These are phyloP conservation scores for Hawksworthiomyces lignivorus DNA, from an alignment of 2,329 filamentous ascomycete genomes.

Conservation along the genomic window DNA sequence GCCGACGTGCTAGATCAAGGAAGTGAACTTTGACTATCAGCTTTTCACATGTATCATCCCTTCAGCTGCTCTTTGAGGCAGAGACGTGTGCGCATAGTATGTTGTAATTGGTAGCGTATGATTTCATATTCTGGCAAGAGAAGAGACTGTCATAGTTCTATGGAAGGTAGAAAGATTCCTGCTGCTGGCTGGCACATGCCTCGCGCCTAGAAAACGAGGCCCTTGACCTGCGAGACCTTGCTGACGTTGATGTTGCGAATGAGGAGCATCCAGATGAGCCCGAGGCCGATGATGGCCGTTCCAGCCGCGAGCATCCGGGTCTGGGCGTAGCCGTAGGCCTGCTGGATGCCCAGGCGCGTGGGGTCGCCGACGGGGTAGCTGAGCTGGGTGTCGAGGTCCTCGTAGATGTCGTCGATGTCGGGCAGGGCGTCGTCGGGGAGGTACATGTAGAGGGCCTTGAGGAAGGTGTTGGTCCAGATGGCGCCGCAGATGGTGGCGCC, in stretches of 20 bases:
- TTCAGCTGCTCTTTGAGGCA: no score
- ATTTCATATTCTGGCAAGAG: no score
- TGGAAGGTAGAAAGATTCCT: no score
- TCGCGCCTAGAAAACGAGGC: slow-evolving; percentile 11
- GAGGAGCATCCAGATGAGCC: slow-evolving; percentile 18
- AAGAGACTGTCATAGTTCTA: no score
- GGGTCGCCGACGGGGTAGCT: slow-evolving; percentile 36
- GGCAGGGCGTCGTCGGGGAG: slow-evolving; percentile 35
- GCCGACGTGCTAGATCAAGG: no score
- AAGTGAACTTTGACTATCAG: no score
- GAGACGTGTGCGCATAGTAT: no score
- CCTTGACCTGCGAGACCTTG: slow-evolving; percentile 10
- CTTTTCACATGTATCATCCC: no score
- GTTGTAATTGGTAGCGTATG: no score
- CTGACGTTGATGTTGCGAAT: slow-evolving; percentile 14
- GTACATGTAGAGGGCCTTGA: slow-evolving; percentile 37
- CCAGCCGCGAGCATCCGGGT: slow-evolving; percentile 31
- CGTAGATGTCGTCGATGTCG: slow-evolving; percentile 42
- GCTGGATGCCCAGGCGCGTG: slow-evolving; percentile 33
- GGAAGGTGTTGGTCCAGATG: slow-evolving; percentile 5
- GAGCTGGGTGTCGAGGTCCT: slow-evolving; percentile 43
- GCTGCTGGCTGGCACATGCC: no score
- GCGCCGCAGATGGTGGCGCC: slow-evolving; percentile 29
- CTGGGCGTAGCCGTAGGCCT: slow-evolving; percentile 41
- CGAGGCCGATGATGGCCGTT: slow-evolving; percentile 22